Evolutionary conservation across 768 basidiomycete species (phyloP).

Genomic region (Amanita brunnescens): DNA sequence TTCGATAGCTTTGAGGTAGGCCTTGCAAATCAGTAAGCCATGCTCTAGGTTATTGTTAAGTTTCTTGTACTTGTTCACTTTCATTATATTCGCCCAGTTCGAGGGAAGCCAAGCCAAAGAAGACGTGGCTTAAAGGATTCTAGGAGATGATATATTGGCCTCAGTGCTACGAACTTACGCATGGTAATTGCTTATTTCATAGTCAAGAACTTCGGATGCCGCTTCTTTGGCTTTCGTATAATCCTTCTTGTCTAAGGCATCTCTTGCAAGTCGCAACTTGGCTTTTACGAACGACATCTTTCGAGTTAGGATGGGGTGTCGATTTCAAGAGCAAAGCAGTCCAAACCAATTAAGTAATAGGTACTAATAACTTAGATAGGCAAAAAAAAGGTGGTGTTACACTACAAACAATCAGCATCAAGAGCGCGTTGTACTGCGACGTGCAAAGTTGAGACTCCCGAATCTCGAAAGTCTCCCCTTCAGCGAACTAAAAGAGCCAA

Average conservation of each 20-base stretch:
- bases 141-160: background rate
- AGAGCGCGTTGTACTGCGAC: constrained; percentile 27
- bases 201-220: constrained; percentile 57
- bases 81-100: constrained; percentile 63
- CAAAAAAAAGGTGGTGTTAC: constrained; percentile 4
- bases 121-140: constrained; percentile 57
- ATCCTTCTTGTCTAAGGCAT: constrained; percentile 69
- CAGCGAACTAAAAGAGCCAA: constrained; percentile 50
- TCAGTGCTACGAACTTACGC: constrained; percentile 40
- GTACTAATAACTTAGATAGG: constrained; percentile 12
- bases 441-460: constrained; percentile 64
- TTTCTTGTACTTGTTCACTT: constrained; percentile 71
- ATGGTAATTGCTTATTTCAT: constrained; percentile 78
- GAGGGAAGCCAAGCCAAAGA: constrained; percentile 70
- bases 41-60: background rate
- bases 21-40: constrained; percentile 32
- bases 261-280: constrained; percentile 75
- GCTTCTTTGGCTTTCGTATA: constrained; percentile 58
- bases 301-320: constrained; percentile 8
- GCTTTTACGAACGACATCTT: constrained; percentile 48
- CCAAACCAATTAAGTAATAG: constrained; percentile 11
- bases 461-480: constrained; percentile 71
- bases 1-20: constrained; percentile 70
- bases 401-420: background rate
- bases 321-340: background rate